Evolutionary conservation across 345 rosid genomes (phyloP).

Genomic region (Salix koriyanagi): DNA sequence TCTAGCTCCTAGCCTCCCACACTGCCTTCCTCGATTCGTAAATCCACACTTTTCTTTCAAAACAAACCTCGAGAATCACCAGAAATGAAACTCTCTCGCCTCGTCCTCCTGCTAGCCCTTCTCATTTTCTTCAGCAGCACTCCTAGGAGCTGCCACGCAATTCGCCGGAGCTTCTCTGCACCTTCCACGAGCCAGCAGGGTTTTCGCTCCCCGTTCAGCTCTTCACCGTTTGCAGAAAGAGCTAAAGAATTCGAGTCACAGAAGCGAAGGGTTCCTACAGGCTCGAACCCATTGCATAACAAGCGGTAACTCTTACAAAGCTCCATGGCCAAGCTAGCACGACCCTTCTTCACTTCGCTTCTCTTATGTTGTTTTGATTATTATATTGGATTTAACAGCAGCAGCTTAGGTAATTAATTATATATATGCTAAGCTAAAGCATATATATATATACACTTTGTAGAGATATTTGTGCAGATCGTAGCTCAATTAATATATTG

Average conservation of each 20-base stretch:
- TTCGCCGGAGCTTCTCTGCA: background rate
- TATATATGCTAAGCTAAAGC: background rate
- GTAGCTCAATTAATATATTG: background rate
- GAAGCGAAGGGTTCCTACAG: constrained; percentile 46
- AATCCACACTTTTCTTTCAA: background rate
- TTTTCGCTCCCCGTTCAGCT: background rate
- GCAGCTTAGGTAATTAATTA: background rate
- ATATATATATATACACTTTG: background rate
- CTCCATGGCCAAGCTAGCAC: background rate
- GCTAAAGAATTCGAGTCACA: constrained; percentile 20
- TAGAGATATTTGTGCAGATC: background rate
- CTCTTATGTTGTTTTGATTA: background rate
- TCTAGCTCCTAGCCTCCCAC: background rate
- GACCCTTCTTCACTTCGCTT: too few relatives aligned
- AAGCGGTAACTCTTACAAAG: constrained; percentile 15
- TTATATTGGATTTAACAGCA: background rate
- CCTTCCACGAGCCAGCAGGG: constrained; percentile 9
- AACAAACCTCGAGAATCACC: background rate
- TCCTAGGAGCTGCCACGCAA: background rate
- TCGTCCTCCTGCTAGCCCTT: background rate
- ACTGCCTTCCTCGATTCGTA: background rate
- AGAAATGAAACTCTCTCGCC: constrained; percentile 11
- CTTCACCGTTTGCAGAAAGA: background rate
- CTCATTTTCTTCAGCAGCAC: constrained; percentile 1
- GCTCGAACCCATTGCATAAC: constrained; percentile 56